Base-by-base conservation (phyloP, 2,329 filamentous ascomycete species). In the Cercospora sojina region DNA sequence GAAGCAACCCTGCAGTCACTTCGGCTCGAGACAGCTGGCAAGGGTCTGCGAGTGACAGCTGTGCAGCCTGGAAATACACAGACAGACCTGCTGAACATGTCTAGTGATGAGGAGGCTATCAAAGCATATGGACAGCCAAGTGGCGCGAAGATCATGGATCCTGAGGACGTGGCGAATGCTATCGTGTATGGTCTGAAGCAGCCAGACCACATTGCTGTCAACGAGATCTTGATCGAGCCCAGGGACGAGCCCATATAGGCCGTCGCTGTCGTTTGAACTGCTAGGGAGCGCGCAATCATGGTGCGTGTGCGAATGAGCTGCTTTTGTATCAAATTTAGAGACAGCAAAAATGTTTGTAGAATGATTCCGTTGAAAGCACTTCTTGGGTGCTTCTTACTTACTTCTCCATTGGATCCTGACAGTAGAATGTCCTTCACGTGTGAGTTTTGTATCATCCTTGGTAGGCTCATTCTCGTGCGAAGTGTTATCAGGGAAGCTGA, bases 191-290 rank as follows among this genome's bases (percentile, higher is more conserved):
- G 91, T 1, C 80, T 94, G 18, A 85, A 85, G 67, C 90, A 93
- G 81, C 90, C 91, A 0, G 83, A 86, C 62, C 88, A 93, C 79
- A 90, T 93, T 51, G 86, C 90, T 47, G 88, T 94, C 1, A 94
- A 94, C 71, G 91, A 94, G 81, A 84, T 94, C 3, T 77, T 94
- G 76, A 90, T 94, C 75, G 90, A 92, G 81, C 90, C 90, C 13
- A 81, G 90, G 55, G 90, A 92, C 71, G 90, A 92, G 80, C 90
- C 90, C 10, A 91, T 91, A 68, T 91, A 71, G 25, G 5, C 9
- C 47, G 1, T 27, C 5, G 23, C 47, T n/a, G 47, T 53, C 23
- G 16, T 25, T 53, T 2, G 23, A 53, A 53, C 7, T 29, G 5
- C 18, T 27, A n/a, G 12, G 12, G 12, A 16, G n/a, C 3, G 23